Evolutionary conservation across 2,329 filamentous ascomycete species (phyloP).

Genomic region (Colletotrichum tamarilloi): DNA sequence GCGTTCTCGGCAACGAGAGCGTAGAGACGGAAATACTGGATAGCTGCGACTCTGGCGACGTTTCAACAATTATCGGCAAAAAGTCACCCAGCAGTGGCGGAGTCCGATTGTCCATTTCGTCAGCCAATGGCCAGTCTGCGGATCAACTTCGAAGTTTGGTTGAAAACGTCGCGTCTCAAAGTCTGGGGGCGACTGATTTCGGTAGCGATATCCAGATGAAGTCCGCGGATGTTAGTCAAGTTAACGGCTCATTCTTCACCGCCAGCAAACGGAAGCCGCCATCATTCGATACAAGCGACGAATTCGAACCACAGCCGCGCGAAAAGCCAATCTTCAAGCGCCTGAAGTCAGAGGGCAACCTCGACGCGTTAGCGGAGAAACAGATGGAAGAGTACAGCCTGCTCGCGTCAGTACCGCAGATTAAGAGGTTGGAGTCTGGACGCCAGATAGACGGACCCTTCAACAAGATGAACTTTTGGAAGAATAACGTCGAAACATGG

Average conservation of each 20-base stretch:
- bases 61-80: conserved; percentile 29
- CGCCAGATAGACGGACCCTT: conserved; percentile 69
- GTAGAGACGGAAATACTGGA: conserved; percentile 56
- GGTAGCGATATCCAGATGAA: conserved; percentile 44
- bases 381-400: conserved; percentile 57
- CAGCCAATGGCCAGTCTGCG: conserved; percentile 52
- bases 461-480: conserved; percentile 69
- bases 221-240: conserved; percentile 36
- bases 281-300: conserved; percentile 62
- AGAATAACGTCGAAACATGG: conserved; percentile 64
- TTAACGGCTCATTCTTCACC: conserved; percentile 49
- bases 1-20: conserved; percentile 46
- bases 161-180: conserved; percentile 65
- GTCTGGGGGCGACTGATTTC: conserved; percentile 62
- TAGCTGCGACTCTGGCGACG: conserved; percentile 59
- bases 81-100: conserved; percentile 17
- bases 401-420: conserved; percentile 60
- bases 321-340: conserved; percentile 65
- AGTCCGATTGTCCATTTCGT: conserved; percentile 38
- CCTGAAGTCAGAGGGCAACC: conserved; percentile 61
- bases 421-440: conserved; percentile 60
- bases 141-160: conserved; percentile 64
- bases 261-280: conserved; percentile 67
- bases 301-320: conserved; percentile 50
- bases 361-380: conserved; percentile 48